A percentile compares a stretch with the other conserved stretches of the same genome.
phyloP scores from a whole-genome alignment of 2,329 filamentous ascomycete genomes.

The Septoria petroselini region DNA sequence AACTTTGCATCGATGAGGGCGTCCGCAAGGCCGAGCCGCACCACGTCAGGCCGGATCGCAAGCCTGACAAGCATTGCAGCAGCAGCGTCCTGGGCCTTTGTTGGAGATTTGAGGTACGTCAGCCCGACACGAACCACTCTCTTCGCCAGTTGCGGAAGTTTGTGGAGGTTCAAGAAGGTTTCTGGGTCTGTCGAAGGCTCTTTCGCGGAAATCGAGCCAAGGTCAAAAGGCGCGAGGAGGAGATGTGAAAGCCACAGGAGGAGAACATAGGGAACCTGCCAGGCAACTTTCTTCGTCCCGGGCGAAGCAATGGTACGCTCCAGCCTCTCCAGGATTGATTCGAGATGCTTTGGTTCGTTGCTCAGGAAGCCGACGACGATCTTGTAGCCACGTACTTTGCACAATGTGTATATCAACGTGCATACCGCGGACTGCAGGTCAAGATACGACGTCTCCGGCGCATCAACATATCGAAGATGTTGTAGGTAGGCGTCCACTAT shows the following conservation, averaged over 20 bases:
- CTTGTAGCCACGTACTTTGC: conserved; percentile 91
- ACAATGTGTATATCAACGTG: conserved; percentile 80
- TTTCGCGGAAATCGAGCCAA: conserved; percentile 70
- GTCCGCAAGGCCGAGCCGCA: conserved; percentile 66
- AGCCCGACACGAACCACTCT: conserved; percentile 69
- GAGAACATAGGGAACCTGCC: conserved; percentile 86
- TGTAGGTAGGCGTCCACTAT: conserved; percentile 74
- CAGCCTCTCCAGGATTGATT: conserved; percentile 71
- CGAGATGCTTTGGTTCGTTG: conserved; percentile 82
- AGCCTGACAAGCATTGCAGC: conserved; percentile 76
- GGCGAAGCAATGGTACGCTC: conserved; percentile 53
- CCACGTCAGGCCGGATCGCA: conserved; percentile 84
- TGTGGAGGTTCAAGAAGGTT: conserved; percentile 47
- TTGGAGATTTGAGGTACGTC: conserved; percentile 67
- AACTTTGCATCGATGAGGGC: conserved; percentile 70
- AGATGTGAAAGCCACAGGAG: conserved; percentile 69
- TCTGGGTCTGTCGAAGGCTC: conserved; percentile 4
- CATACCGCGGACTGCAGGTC: conserved; percentile 67
- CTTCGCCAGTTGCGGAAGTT: conserved; percentile 66
- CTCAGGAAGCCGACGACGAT: conserved; percentile 87
- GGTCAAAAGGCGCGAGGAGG: conserved; percentile 74
- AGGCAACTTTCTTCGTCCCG: conserved; percentile 41
- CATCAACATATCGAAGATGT: conserved; percentile 46
- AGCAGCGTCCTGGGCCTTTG: conserved; percentile 89
- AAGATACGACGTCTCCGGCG: conserved; percentile 22